Conservation (phyloP, 2,329 filamentous ascomycete species). For the Aspergillus spinulosporus region DNA sequence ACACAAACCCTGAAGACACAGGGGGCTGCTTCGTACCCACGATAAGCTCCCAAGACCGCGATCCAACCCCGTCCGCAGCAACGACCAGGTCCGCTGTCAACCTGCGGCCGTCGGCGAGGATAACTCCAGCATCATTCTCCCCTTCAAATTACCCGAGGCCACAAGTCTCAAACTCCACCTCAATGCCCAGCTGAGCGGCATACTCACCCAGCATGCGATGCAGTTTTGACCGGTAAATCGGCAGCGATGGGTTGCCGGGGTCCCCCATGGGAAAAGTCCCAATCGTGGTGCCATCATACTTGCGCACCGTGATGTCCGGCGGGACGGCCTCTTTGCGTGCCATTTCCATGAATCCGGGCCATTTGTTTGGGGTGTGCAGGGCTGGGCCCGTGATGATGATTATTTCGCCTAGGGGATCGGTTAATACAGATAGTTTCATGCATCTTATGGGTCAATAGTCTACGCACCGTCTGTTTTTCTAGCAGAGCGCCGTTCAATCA, state of each 20-base stretch:
- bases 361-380: neutral
- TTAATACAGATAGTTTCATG: no score
- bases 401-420: neutral
- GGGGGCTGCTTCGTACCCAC: neutral
- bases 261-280: neutral
- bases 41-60: neutral
- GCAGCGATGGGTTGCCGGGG: neutral
- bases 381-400: neutral
- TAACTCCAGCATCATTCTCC: neutral
- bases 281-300: neutral
- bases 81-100: neutral
- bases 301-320: neutral
- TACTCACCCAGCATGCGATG: neutral
- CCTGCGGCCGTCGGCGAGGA: neutral
- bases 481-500: neutral
- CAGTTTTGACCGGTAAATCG: neutral
- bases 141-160: neutral
- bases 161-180: neutral
- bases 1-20: neutral
- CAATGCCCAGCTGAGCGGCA: neutral
- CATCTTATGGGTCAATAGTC: no score
- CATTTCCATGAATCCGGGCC: neutral
- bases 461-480: neutral
- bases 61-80: neutral
- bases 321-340: neutral